These are phyloP conservation scores for Corrigiola litoralis DNA, from an alignment of 179 eudicot genomes.

Conservation along the genomic window DNA sequence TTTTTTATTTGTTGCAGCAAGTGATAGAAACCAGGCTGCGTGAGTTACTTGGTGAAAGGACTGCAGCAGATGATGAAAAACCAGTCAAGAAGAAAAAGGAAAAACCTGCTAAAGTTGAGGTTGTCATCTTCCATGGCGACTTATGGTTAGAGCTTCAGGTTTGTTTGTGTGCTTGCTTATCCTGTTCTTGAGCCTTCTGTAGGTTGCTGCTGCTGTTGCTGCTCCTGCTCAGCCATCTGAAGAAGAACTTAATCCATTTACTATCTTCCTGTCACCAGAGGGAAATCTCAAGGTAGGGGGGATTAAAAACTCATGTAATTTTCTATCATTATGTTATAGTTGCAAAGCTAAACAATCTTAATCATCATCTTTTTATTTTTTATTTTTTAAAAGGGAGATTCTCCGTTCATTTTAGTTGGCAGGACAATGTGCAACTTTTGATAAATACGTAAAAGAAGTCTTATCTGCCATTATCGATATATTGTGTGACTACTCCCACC, in stretches of 20 bases:
- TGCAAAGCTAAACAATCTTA: too few relatives aligned
- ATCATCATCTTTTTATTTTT: too few relatives aligned
- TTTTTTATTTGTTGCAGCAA: constrained; percentile 42
- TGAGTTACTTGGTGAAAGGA: constrained; percentile 75
- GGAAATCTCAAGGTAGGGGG: constrained; percentile 72
- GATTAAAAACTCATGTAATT: background rate
- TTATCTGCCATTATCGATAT: too few relatives aligned
- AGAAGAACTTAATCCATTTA: constrained; percentile 84
- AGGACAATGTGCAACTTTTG: too few relatives aligned
- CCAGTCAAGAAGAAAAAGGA: constrained; percentile 88
- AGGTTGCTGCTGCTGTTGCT: constrained; percentile 50
- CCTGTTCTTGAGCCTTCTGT: constrained; percentile 8
- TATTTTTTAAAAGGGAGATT: too few relatives aligned
- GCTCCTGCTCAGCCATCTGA: constrained; percentile 56
- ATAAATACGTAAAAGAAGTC: too few relatives aligned
- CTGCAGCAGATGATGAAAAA: constrained; percentile 91
- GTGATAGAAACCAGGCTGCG: constrained; percentile 59
- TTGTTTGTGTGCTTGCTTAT: constrained; percentile 9
- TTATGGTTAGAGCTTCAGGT: background rate
- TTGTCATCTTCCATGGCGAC: constrained; percentile 5
- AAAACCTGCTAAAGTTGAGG: constrained; percentile 86
- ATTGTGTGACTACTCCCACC: too few relatives aligned
- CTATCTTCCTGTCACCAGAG: constrained; percentile 82
- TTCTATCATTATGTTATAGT: background rate
- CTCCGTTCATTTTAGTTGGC: too few relatives aligned